phyloP scores from a whole-genome alignment of 2,329 filamentous ascomycete genomes.

The Neofusicoccum umdonicola region DNA sequence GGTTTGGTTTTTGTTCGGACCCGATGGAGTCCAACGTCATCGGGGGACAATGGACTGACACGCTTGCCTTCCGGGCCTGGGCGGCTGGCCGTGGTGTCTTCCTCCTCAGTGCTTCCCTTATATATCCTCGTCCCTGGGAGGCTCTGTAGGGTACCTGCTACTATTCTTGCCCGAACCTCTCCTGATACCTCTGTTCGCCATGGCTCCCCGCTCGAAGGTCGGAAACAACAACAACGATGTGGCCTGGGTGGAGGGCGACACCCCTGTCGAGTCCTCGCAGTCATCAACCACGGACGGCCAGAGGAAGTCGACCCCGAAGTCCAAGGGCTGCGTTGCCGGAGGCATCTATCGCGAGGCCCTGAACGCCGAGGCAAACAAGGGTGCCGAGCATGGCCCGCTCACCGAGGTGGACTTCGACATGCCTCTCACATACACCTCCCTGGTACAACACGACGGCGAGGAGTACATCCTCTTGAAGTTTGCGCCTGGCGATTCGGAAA shows the following conservation, averaged over 20 bases:
- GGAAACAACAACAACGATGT: conserved; percentile 10
- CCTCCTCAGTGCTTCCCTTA: not conserved
- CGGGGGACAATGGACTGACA: conserved; percentile 15
- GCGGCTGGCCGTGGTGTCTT: not conserved
- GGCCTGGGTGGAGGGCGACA: conserved; percentile 10
- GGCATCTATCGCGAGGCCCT: conserved; percentile 37
- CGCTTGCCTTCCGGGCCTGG: not conserved
- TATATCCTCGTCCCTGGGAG: conserved; percentile 5
- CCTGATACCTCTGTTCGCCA: not conserved
- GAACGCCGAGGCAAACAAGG: conserved; percentile 23
- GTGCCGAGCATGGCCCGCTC: conserved; percentile 33
- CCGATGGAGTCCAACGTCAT: conserved; percentile 18
- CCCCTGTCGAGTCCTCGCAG: conserved; percentile 11
- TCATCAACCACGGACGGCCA: conserved; percentile 2
- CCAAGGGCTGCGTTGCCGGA: conserved; percentile 39
- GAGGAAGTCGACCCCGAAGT: not conserved
- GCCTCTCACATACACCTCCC: conserved; percentile 46
- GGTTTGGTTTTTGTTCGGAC: conserved; percentile 9
- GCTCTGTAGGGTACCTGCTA: not conserved
- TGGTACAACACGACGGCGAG: conserved; percentile 42
- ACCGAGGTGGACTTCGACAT: conserved; percentile 49
- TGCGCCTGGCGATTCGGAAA: conserved; percentile 46
- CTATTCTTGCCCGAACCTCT: not conserved
- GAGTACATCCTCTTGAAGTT: conserved; percentile 50
- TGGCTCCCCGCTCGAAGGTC: conserved; percentile 9